Base-by-base conservation (phyloP, 306 rosid species). In the Dalbergia oliveri region DNA sequence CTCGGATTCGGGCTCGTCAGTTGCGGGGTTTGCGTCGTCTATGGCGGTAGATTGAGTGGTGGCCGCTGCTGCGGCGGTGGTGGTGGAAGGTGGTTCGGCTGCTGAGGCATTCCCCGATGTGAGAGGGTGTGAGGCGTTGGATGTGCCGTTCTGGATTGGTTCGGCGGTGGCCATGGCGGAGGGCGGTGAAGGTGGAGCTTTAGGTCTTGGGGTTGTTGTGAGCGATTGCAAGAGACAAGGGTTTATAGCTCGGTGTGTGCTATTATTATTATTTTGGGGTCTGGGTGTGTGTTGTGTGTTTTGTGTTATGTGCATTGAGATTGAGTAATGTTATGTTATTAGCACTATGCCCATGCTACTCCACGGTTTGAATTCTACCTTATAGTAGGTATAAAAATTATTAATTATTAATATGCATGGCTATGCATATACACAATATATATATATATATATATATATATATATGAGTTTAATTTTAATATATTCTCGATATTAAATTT, bases 61-160 rank as follows among this genome's bases (percentile, higher is more conserved):
- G 68, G 57, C 16, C 4, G 54, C 54, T 12, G 54, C 10, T 47
- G 53, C 12, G 4, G 53, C 12, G 3, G 50, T 1, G 73, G 73
- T 12, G 72, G 82, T 39, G 35, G 78, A 19, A 13, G 72, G 67
- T 5, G 68, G 68, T 14, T 68, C 79, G 0, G 34, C 60, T 56
- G 61, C 10, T 56, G 77, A 15, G 60, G 76, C 5, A 76, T 61
- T 70, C 0, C 71, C 84, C 37, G 78, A 58, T 5, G 47, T 8
- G 3, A 50, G 16, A 6, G 73, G 19, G 9, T 72, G 81, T 5
- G 78, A 54, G 9, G 82, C 77, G 18, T 71, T 65, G 16, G 76
- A 4, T 72, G 79, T 66, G 83, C 94, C 92, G 83, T 88, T 92
- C 47, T 21, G 87, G 79, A 75, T 64, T 72, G 82, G 83, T 62